These are phyloP conservation scores for Pyricularia grisea DNA, from an alignment of 2,329 filamentous ascomycete species.

Conservation along the genomic window DNA sequence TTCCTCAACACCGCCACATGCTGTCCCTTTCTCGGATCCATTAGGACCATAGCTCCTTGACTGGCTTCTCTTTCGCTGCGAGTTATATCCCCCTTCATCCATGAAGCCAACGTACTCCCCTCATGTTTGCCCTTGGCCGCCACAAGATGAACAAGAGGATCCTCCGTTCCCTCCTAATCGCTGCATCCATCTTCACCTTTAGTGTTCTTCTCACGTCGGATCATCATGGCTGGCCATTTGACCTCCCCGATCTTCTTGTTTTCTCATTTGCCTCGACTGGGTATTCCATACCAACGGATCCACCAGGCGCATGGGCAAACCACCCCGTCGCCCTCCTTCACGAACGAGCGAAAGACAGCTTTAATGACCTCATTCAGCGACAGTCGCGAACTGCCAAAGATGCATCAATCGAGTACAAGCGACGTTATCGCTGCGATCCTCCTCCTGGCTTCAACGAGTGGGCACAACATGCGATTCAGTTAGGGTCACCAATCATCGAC, in stretches of 20 bases:
- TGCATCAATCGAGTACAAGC: slow-evolving; percentile 30
- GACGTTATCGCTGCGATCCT: slow-evolving; percentile 30
- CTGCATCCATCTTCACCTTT: background rate
- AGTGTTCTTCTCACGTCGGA: background rate
- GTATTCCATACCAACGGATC: background rate
- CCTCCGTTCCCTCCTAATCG: background rate
- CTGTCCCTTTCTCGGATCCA: background rate
- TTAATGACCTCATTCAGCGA: background rate
- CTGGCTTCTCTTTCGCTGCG: background rate
- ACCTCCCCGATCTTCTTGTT: background rate
- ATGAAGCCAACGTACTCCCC: background rate
- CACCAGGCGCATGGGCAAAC: background rate
- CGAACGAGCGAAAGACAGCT: background rate
- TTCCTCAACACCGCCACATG: background rate
- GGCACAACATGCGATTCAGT: slow-evolving; percentile 29
- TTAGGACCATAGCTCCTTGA: background rate
- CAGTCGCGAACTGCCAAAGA: slow-evolving; percentile 7
- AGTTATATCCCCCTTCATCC: background rate
- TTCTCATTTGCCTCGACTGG: background rate
- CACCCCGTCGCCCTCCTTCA: background rate
- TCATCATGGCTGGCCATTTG: background rate
- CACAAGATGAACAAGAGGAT: background rate
- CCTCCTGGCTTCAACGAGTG: slow-evolving; percentile 36
- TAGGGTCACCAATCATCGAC: slow-evolving; percentile 11
- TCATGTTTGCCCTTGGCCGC: background rate